A percentile compares a stretch with the other conserved stretches of the same genome.
Evolutionary conservation across 2,329 filamentous ascomycete genomes (phyloP).

Genomic region (Diaporthe sp.): DNA sequence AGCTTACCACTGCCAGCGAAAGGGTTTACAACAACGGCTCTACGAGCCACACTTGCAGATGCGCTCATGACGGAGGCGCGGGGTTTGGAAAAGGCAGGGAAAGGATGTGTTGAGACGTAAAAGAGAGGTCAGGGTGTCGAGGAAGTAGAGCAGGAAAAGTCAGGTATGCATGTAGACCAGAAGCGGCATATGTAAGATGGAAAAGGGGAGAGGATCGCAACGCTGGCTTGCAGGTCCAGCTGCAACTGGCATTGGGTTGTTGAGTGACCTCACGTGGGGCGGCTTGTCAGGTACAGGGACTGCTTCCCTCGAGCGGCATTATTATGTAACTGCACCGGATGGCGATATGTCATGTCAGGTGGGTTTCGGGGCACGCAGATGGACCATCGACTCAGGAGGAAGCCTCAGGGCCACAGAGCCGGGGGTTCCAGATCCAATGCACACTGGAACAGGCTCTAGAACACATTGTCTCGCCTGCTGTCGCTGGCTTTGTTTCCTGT

Average conservation of each 20-base stretch:
- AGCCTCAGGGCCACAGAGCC: not conserved
- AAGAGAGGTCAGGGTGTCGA: not conserved
- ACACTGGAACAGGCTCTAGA: not conserved
- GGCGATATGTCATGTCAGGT: constrained; percentile 21
- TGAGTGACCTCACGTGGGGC: constrained; percentile 35
- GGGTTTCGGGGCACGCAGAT: constrained; percentile 8
- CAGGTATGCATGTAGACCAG: constrained; percentile 28
- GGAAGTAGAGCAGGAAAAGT: not conserved
- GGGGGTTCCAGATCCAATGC: not conserved
- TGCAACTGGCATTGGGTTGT: constrained; percentile 27
- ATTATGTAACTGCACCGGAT: constrained; percentile 6
- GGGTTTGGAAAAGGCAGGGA: not conserved
- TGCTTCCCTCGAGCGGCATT: not conserved
- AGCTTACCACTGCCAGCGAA: constrained; percentile 60
- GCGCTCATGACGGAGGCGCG: constrained; percentile 59
- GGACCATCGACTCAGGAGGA: not conserved
- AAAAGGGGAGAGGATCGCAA: constrained; percentile 25
- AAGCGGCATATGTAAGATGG: constrained; percentile 30
- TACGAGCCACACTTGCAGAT: constrained; percentile 64
- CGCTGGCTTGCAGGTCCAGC: constrained; percentile 20
- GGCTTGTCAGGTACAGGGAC: constrained; percentile 19
- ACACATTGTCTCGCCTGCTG: not conserved
- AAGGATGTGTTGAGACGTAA: not conserved
- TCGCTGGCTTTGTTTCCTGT: constrained; percentile 4
- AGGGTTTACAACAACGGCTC: constrained; percentile 64